These are phyloP conservation scores for Aciculosporium take DNA, from an alignment of 2,329 filamentous ascomycete genomes.

Conservation along the genomic window DNA sequence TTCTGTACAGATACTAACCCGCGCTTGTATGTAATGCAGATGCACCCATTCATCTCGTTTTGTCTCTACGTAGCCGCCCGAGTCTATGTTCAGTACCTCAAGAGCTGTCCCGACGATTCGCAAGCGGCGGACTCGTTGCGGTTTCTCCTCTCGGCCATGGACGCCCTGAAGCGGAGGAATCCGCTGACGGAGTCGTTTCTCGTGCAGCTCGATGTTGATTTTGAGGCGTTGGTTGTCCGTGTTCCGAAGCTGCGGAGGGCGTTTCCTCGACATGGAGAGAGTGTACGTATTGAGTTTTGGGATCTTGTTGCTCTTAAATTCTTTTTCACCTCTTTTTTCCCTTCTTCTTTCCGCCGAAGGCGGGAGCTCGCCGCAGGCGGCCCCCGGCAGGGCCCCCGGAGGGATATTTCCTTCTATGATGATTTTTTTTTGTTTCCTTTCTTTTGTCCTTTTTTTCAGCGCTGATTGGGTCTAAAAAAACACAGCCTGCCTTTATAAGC, in stretches of 20 bases:
- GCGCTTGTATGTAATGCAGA: slow-evolving; percentile 46
- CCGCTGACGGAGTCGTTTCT: slow-evolving; percentile 90
- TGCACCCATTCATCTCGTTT: slow-evolving; percentile 92
- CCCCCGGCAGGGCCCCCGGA: no score
- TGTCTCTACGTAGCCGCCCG: slow-evolving; percentile 91
- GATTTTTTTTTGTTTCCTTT: neutral
- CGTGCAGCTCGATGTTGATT: slow-evolving; percentile 81
- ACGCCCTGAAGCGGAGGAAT: slow-evolving; percentile 73
- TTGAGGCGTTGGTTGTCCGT: slow-evolving; percentile 56
- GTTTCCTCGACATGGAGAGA: slow-evolving; percentile 38
- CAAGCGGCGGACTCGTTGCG: slow-evolving; percentile 69
- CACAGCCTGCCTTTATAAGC: slow-evolving; percentile 1
- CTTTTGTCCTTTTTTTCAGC: neutral
- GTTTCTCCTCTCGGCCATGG: slow-evolving; percentile 82
- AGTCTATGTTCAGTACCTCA: slow-evolving; percentile 94
- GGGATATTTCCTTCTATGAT: no score
- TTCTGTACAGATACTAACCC: neutral
- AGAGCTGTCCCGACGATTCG: slow-evolving; percentile 74
- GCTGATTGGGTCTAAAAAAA: slow-evolving; percentile 1
- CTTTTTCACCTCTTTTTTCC: no score
- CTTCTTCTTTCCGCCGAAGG: no score
- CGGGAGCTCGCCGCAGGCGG: no score
- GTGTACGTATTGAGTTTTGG: slow-evolving; percentile 36
- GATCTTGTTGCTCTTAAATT: no score
- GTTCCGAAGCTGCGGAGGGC: slow-evolving; percentile 42